A percentile compares a stretch with the other conserved stretches of the same genome.
phyloP scores from a whole-genome alignment of 2,329 filamentous ascomycete genomes.

The Hawksworthiomyces lignivorus region DNA sequence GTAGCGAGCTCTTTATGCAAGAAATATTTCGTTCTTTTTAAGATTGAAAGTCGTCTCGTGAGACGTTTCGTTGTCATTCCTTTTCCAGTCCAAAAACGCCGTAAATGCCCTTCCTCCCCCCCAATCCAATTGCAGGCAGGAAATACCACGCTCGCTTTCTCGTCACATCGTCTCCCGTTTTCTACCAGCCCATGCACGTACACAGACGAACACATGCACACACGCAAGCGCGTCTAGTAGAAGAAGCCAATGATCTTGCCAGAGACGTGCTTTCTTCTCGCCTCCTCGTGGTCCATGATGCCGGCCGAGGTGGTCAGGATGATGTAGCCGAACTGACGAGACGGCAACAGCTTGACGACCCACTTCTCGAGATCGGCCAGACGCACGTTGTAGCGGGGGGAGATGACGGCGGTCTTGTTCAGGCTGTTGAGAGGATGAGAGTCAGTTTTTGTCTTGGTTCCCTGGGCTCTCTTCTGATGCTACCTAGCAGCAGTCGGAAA shows the following conservation, averaged over 20 bases:
- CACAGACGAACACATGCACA: background rate
- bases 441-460: background rate
- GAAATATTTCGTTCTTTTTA: conserved; percentile 1
- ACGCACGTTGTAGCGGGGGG: conserved; percentile 98
- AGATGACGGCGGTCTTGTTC: conserved; percentile 99
- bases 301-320: conserved; percentile 98
- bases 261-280: conserved; percentile 92
- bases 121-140: no score
- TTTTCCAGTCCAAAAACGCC: conserved; percentile 17
- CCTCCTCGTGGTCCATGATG: conserved; percentile 99
- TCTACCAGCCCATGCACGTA: no score
- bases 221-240: conserved; percentile 56
- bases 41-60: conserved; percentile 4
- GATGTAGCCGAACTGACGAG: conserved; percentile 99
- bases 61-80: conserved; percentile 6
- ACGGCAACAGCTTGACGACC: conserved; percentile 97
- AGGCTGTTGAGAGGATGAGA: conserved; percentile 45
- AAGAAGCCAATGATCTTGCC: conserved; percentile 99
- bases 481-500: conserved; percentile 5
- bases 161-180: no score
- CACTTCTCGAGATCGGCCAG: conserved; percentile 98
- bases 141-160: no score
- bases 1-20: background rate
- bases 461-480: no score
- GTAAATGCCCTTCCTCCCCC: conserved; percentile 15